These are phyloP conservation scores for Begonia masoniana DNA, from an alignment of 306 rosid genomes.

Conservation along the genomic window DNA sequence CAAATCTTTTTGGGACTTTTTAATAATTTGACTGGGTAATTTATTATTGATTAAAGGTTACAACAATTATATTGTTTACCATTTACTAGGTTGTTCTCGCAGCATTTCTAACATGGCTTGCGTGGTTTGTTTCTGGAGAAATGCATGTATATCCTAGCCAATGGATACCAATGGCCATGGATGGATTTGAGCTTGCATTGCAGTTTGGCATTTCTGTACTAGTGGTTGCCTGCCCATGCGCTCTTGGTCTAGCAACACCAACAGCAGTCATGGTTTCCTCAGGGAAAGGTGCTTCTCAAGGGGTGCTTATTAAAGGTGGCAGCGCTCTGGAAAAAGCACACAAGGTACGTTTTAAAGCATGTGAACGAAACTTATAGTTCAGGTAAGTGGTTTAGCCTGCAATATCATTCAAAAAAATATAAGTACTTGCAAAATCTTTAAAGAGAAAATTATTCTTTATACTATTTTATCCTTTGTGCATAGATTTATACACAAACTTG, in stretches of 20 bases:
- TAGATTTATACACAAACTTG: no score
- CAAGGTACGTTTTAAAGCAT: slow-evolving; percentile 31
- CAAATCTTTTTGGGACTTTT: no score
- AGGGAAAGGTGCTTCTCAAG: slow-evolving; percentile 82
- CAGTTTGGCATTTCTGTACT: slow-evolving; percentile 74
- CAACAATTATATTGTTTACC: neutral
- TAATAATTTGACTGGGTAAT: no score
- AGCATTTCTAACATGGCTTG: slow-evolving; percentile 63
- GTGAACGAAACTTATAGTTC: neutral
- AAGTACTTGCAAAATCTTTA: no score
- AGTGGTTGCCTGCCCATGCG: slow-evolving; percentile 90
- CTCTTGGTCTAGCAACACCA: slow-evolving; percentile 81
- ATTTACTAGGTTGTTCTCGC: slow-evolving; percentile 41
- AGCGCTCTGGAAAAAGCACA: slow-evolving; percentile 85
- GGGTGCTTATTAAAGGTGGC: slow-evolving; percentile 87
- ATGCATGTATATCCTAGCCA: slow-evolving; percentile 35
- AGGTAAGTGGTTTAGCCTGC: neutral
- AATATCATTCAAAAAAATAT: neutral
- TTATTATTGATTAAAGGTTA: no score
- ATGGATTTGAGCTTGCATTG: slow-evolving; percentile 73
- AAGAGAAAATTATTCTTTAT: no score
- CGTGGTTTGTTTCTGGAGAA: slow-evolving; percentile 50
- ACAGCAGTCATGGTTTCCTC: slow-evolving; percentile 90
- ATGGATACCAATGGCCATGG: slow-evolving; percentile 59
- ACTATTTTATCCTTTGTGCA: no score